Evolutionary conservation across 495 filamentous ascomycete genomes (phyloP), one percentile per base, ranked within the genome.

Genomic region (Penicillium roqueforti): DNA sequence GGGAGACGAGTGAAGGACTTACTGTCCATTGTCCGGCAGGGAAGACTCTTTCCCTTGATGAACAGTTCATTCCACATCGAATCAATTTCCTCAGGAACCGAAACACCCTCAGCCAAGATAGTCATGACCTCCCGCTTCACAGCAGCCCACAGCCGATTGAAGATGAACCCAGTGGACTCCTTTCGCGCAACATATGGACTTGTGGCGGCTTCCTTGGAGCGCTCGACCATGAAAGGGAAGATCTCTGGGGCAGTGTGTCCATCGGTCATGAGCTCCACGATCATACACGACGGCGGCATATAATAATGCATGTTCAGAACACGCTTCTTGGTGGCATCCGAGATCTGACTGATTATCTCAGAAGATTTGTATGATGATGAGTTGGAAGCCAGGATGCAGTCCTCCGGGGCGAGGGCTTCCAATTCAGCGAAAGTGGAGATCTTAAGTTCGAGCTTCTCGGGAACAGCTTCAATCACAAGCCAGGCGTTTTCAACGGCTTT

Each of bases 401-500:
- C 74, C 0, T 20, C 25, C 1, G 73, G 71, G 0, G 75, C 63
- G 0, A 68, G 40, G 5, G 57, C 51, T 20, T 81, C 81, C 6
- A 83, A 52, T 10, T 77, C 60, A 1, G 66, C 76, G 14, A 85
- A 71, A 2, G 74, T 71, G 16, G 63, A 61, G 9, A 76, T 74
- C 66, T 83, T 84, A 45, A 81, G 60, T 7, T 67, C 55, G 5
- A 81, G 50, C 46, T 74, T 76, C 65, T 83, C 81, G 0, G 81
- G 80, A 3, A 83, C 75, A 14, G 73, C 75, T 56, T 84, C 80
- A 53, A 84, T 74, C 10, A 81, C 72, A 4, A 81, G 70, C 68
- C 70, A 72, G 1, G 76, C 67, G 38, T 75, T 68, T n/a, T 54
- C 23, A 2, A 81, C 67, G 0, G 74, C 74, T 0, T 68, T 53